These are phyloP conservation scores for Corymbia maculata DNA, from an alignment of 345 rosid genomes.

Conservation along the genomic window DNA sequence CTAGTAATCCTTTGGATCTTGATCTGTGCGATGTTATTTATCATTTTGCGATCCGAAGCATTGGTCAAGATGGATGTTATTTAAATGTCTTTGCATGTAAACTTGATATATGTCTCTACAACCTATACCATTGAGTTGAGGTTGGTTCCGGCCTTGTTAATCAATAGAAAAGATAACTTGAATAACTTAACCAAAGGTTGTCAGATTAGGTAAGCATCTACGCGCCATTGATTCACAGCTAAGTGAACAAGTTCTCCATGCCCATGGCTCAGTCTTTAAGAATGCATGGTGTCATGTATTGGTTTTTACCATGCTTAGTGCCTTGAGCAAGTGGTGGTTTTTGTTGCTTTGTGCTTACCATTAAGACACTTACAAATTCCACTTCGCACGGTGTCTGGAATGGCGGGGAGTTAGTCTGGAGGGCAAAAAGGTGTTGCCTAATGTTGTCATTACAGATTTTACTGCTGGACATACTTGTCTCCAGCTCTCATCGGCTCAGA, in stretches of 20 bases:
- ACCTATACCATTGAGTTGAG: background rate
- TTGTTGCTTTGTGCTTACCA: background rate
- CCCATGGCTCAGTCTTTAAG: background rate
- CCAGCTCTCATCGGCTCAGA: background rate
- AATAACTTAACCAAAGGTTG: background rate
- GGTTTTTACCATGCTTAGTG: background rate
- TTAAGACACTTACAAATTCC: background rate
- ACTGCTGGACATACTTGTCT: background rate
- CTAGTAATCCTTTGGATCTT: background rate
- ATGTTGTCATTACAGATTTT: conserved; percentile 28
- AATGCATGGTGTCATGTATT: background rate
- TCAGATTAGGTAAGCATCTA: background rate
- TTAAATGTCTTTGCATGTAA: background rate
- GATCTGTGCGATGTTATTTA: background rate
- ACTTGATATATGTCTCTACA: background rate
- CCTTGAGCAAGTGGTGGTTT: background rate
- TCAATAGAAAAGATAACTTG: background rate
- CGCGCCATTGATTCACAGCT: background rate
- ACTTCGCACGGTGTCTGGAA: background rate
- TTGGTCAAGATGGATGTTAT: background rate
- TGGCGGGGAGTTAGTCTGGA: background rate
- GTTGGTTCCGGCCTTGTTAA: background rate
- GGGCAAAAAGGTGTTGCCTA: conserved; percentile 18
- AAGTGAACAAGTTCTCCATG: background rate
- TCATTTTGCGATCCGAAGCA: background rate